These are phyloP conservation scores for Penicillium carneum DNA, from an alignment of 2,329 filamentous ascomycete genomes.

Conservation along the genomic window DNA sequence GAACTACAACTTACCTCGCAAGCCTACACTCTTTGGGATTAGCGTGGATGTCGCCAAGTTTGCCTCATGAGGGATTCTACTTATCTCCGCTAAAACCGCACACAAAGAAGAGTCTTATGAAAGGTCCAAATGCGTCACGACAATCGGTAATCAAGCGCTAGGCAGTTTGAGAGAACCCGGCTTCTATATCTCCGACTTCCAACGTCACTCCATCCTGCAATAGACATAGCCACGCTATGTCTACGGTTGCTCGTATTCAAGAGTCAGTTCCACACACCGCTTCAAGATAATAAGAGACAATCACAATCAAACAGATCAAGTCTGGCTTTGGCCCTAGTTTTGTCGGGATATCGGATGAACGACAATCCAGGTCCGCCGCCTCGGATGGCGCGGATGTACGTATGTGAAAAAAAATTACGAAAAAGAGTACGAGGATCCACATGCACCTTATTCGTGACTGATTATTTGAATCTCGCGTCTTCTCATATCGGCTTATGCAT, in stretches of 20 bases:
- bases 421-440: constrained; percentile 2
- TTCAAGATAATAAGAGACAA: neutral
- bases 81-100: constrained; percentile 11
- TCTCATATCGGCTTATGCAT: neutral
- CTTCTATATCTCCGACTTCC: neutral
- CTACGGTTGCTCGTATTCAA: neutral
- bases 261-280: neutral
- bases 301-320: neutral
- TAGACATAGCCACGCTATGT: neutral
- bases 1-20: constrained; percentile 34
- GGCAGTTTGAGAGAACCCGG: neutral
- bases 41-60: constrained; percentile 24
- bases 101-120: neutral
- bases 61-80: neutral
- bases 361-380: constrained; percentile 2
- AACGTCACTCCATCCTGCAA: neutral
- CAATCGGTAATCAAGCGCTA: neutral
- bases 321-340: neutral
- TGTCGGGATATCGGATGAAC: neutral
- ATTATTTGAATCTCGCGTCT: neutral
- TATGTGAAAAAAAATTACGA: neutral
- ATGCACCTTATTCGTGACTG: neutral
- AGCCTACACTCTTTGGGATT: constrained; percentile 37
- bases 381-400: constrained; percentile 20
- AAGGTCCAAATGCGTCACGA: neutral